A percentile compares a stretch with the other conserved stretches of the same genome.
These are phyloP conservation scores for Cyclotella sp. DNA, from an alignment of 108 stramenopile species.

Conservation along the genomic window DNA sequence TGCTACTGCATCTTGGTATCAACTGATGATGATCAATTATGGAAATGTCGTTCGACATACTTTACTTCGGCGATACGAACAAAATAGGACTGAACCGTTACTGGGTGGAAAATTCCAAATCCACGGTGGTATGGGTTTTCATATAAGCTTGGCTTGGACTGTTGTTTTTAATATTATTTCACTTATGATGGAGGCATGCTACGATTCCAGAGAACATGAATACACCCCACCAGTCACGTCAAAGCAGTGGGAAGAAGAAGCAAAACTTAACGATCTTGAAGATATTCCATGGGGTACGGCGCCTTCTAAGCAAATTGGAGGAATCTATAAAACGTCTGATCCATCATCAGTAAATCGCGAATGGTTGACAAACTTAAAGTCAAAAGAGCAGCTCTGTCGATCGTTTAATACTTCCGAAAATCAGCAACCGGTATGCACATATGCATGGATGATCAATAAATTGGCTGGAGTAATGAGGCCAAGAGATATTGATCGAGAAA, in stretches of 20 bases:
- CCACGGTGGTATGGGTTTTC: constrained; percentile 34
- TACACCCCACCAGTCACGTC: neutral
- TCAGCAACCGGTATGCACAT: constrained; percentile 19
- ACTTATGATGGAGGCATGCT: constrained; percentile 24
- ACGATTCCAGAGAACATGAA: constrained; percentile 3
- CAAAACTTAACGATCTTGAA: neutral
- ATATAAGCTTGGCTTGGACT: constrained; percentile 41
- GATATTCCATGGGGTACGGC: neutral
- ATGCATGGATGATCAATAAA: constrained; percentile 26
- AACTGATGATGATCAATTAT: constrained; percentile 14
- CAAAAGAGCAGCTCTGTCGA: constrained; percentile 4
- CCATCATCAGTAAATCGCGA: neutral
- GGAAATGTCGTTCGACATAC: constrained; percentile 15
- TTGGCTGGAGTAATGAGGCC: constrained; percentile 6
- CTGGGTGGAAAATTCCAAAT: constrained; percentile 14
- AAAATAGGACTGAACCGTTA: constrained; percentile 19
- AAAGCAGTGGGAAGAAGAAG: constrained; percentile 4
- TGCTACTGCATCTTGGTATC: constrained; percentile 14
- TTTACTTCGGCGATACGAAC: constrained; percentile 12
- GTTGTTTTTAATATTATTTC: constrained; percentile 29
- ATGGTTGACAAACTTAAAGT: neutral
- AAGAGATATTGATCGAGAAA: constrained; percentile 5
- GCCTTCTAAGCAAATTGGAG: constrained; percentile 6
- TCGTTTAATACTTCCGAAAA: neutral
- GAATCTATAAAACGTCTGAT: constrained; percentile 1